A percentile compares a stretch with the other conserved stretches of the same genome.
Evolutionary conservation across 257 asterid genomes (phyloP).

Genomic region (Striga asiatica): DNA sequence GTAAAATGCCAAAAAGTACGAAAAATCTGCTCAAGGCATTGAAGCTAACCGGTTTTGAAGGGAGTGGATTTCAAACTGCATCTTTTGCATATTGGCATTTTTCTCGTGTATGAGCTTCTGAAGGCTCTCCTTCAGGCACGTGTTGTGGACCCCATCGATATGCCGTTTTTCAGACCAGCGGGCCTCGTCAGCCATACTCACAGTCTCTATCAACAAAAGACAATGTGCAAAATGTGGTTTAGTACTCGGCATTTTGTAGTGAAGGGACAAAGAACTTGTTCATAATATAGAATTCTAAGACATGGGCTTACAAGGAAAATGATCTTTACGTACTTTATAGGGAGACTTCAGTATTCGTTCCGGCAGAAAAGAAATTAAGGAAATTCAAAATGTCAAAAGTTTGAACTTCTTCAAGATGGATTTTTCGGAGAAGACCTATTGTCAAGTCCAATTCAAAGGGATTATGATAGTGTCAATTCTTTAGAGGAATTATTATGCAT

Average conservation of each 20-base stretch:
- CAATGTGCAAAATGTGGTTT: neutral
- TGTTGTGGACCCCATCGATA: conserved; percentile 18
- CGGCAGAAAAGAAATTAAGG: too few relatives aligned
- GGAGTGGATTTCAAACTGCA: conserved; percentile 20
- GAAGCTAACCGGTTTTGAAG: conserved; percentile 25
- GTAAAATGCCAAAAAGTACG: too few relatives aligned
- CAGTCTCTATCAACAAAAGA: conserved; percentile 14
- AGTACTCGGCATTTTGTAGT: neutral
- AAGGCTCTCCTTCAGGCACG: conserved; percentile 23
- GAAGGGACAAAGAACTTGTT: neutral
- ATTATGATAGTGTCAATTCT: too few relatives aligned
- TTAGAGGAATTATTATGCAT: too few relatives aligned
- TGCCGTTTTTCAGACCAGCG: conserved; percentile 15
- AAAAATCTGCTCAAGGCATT: conserved; percentile 14
- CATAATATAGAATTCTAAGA: neutral
- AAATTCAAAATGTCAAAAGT: too few relatives aligned
- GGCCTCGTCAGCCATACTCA: conserved; percentile 4
- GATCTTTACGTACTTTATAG: too few relatives aligned
- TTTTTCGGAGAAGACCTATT: too few relatives aligned
- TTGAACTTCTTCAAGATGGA: too few relatives aligned
- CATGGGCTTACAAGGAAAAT: neutral
- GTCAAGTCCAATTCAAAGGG: too few relatives aligned
- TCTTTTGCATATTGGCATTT: conserved; percentile 16
- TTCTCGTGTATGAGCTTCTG: conserved; percentile 22
- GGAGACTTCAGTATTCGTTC: too few relatives aligned